These are phyloP conservation scores for Wickerhamomyces pijperi DNA, from an alignment of 805 yeast genomes.

Conservation along the genomic window DNA sequence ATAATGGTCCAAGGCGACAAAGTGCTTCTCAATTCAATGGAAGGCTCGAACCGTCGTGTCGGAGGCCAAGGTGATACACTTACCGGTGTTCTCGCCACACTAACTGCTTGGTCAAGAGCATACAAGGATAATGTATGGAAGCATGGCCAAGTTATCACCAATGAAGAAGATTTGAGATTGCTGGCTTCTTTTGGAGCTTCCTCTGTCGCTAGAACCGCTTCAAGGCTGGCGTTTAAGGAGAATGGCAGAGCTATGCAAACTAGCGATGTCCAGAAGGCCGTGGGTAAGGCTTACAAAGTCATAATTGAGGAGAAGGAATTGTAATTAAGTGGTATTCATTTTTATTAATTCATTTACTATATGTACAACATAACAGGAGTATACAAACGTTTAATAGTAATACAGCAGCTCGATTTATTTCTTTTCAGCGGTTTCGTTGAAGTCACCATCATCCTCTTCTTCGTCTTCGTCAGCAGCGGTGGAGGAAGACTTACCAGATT, in stretches of 20 bases:
- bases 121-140: slow-evolving; percentile 54
- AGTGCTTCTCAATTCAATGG: slow-evolving; percentile 29
- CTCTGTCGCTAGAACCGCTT: slow-evolving; percentile 52
- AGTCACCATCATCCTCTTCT: slow-evolving; percentile 40
- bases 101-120: slow-evolving; percentile 69
- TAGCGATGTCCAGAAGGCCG: slow-evolving; percentile 59
- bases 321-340: too few species aligned
- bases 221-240: slow-evolving; percentile 49
- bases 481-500: slow-evolving; percentile 25
- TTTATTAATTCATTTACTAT: too few species aligned
- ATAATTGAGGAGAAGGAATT: slow-evolving; percentile 7
- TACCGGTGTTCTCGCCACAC: slow-evolving; percentile 75
- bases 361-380: too few species aligned
- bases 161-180: slow-evolving; percentile 23
- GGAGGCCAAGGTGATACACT: slow-evolving; percentile 97
- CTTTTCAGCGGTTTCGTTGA: slow-evolving; percentile 25
- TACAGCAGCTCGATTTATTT: too few species aligned
- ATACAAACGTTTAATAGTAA: too few species aligned
- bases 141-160: slow-evolving; percentile 20
- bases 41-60: slow-evolving; percentile 70
- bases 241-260: slow-evolving; percentile 80
- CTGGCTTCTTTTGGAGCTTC: slow-evolving; percentile 68
- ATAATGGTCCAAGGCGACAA: slow-evolving; percentile 41
- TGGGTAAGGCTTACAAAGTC: slow-evolving; percentile 46
- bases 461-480: slow-evolving; percentile 36